These are phyloP conservation scores for Acacia acuminata DNA, from an alignment of 306 rosid genomes.

Conservation along the genomic window DNA sequence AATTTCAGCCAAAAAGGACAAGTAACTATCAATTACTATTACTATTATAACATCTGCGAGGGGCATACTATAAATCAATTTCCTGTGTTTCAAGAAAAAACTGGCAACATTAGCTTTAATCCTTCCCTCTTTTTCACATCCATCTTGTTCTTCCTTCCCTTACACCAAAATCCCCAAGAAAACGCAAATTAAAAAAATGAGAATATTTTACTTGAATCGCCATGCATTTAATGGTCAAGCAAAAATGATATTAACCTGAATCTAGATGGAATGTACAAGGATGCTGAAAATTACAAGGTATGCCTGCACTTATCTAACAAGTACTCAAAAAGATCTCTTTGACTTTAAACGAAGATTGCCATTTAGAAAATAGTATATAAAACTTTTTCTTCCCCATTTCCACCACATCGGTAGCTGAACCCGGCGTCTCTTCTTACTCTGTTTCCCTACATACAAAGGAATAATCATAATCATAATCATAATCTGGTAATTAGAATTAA, in stretches of 20 bases:
- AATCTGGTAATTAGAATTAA: constrained; percentile 12
- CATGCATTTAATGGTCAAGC: constrained; percentile 7
- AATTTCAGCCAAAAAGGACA: not conserved
- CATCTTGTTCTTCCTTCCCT: not conserved
- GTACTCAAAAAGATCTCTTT: constrained; percentile 34
- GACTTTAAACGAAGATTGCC: constrained; percentile 45
- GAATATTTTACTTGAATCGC: not conserved
- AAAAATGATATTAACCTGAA: constrained; percentile 29
- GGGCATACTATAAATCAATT: not conserved
- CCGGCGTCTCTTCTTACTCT: constrained; percentile 47
- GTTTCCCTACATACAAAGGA: constrained; percentile 45
- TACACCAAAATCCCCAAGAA: not conserved
- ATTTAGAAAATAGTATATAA: constrained; percentile 41
- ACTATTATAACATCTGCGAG: not conserved
- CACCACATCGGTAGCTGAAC: constrained; percentile 47
- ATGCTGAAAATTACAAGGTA: constrained; percentile 36
- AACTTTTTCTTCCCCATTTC: constrained; percentile 55
- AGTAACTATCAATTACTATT: not conserved
- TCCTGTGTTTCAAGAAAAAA: not conserved
- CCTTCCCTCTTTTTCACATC: not conserved
- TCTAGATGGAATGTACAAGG: constrained; percentile 45
- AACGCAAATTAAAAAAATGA: not conserved
- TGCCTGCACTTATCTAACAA: constrained; percentile 32
- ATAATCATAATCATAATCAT: not conserved
- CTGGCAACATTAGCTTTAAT: not conserved